phyloP scores from a whole-genome alignment of 495 filamentous ascomycete species.

The Amphirosellinia nigrospora region DNA sequence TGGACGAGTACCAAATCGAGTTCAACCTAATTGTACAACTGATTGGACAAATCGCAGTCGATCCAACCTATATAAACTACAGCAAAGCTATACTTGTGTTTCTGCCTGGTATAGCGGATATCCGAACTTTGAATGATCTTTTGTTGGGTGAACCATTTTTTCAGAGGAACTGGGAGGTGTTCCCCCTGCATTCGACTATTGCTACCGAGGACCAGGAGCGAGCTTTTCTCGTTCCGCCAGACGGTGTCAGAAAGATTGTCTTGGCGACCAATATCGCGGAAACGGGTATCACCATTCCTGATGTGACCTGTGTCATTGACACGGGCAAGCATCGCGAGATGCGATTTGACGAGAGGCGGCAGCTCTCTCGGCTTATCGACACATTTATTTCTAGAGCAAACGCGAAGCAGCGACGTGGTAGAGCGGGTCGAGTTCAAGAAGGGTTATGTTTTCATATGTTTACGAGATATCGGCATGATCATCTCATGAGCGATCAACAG shows the following conservation, averaged over 20 bases:
- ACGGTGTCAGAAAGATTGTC: constrained; percentile 85
- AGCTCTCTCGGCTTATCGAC: constrained; percentile 87
- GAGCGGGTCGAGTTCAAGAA: constrained; percentile 94
- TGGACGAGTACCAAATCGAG: constrained; percentile 87
- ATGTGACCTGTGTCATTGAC: constrained; percentile 94
- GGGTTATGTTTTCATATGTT: constrained; percentile 96
- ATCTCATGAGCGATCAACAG: constrained; percentile 83
- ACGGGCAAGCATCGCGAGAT: constrained; percentile 96
- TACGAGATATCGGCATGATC: constrained; percentile 83
- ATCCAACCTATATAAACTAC: constrained; percentile 67
- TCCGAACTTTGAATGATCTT: constrained; percentile 83
- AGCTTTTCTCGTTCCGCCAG: constrained; percentile 84
- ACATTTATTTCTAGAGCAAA: constrained; percentile 94
- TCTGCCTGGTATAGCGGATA: constrained; percentile 91
- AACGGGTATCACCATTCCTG: constrained; percentile 96
- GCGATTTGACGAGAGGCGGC: constrained; percentile 89
- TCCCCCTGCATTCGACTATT: constrained; percentile 90
- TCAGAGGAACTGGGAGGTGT: constrained; percentile 73
- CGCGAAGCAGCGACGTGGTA: constrained; percentile 89
- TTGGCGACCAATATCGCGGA: constrained; percentile 97
- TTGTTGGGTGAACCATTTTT: constrained; percentile 74
- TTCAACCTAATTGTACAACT: constrained; percentile 80
- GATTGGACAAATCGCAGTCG: constrained; percentile 71
- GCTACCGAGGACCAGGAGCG: constrained; percentile 95
- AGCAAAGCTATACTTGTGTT: constrained; percentile 95